phyloP scores from a whole-genome alignment of 2,329 filamentous ascomycete genomes.

The Neoascochyta sp. region DNA sequence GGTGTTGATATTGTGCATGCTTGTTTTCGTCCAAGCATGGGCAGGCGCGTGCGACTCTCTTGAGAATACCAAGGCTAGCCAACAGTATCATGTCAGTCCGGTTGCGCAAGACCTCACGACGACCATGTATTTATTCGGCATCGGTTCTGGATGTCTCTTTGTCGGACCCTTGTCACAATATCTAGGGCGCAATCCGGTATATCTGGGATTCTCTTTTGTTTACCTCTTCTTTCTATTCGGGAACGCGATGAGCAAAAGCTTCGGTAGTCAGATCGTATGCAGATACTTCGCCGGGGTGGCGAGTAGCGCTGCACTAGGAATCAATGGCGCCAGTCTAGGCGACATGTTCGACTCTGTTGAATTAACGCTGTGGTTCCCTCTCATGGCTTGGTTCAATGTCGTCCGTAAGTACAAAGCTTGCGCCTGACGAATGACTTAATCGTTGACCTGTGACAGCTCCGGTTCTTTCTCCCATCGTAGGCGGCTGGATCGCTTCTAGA shows the following conservation, averaged over 20 bases:
- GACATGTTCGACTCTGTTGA: constrained; percentile 6
- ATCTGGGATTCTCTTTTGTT: constrained; percentile 1
- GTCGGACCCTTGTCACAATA: constrained; percentile 6
- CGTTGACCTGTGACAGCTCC: constrained; percentile 4
- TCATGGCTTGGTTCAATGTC: constrained; percentile 7
- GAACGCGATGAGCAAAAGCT: constrained; percentile 1
- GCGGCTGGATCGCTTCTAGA: constrained; percentile 3
- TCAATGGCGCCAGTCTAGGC: constrained; percentile 6
- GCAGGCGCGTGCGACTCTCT: constrained; percentile 3
- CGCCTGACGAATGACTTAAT: no score
- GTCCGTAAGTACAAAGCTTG: constrained; percentile 3
- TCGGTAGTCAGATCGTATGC: constrained; percentile 2
- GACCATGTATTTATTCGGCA: constrained; percentile 7
- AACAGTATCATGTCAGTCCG: constrained; percentile 3
- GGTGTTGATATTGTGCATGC: neutral
- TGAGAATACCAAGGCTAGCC: constrained; percentile 3
- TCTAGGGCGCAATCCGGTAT: constrained; percentile 4
- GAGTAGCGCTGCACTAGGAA: constrained; percentile 4
- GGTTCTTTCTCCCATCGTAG: constrained; percentile 5
- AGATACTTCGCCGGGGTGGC: constrained; percentile 6
- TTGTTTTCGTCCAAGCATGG: constrained; percentile 6
- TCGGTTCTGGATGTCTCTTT: constrained; percentile 6
- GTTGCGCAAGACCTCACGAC: constrained; percentile 5
- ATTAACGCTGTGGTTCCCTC: constrained; percentile 5
- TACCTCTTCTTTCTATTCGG: constrained; percentile 7